Base-by-base conservation (phyloP, 1,139 yeast species). In the Yamadazyma triangularis region DNA sequence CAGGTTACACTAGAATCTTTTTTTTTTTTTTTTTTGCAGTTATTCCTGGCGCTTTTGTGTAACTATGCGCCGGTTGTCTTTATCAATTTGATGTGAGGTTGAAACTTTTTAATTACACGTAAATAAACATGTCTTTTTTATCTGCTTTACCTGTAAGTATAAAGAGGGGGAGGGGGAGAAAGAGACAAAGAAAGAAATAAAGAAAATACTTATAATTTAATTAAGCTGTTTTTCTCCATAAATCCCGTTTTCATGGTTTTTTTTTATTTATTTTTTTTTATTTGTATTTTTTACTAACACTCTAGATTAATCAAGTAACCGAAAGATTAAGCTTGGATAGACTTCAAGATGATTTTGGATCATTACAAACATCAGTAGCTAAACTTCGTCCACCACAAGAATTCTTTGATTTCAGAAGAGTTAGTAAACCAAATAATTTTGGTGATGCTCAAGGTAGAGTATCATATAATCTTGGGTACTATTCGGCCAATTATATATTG, bases 381-480 rank as follows among this genome's bases (percentile, higher is more conserved):
- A 78, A 85, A 51, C 62, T 91, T 43, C 80, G 84, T 55, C 85
- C 96, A 25, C 88, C 94, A 26, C 94, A 86, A 56, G 97, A 91
- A 56, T 91, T 91, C 55, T 86, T 91, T 50, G 97, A 91, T 56
- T 64, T 85, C 51, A 84, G 91, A 60, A 80, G 95, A 54, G 58
- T 91, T 40, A 83, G 95, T 29, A 88, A 87, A 57, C 98, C 99
- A 14, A 77, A 75, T 34, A 89, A 88, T 58, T 82, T 88, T 60
- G 80, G 85, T 28, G 98, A 93, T 45, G 70, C 85, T 32, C 98
- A 93, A 63, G 76, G 86, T 48, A 77, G 98, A 56, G 86, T 89
- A 28, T 65, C 82, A 29, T 91, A 77, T 70, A 91, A 91, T 61
- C 64, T 91, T 56, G 79, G 87, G 26, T 85, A 91, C 61, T 91